Evolutionary conservation across 208 protist species (phyloP), one percentile per base, ranked within the genome.

Genomic region (Trypanosoma rangeli): DNA sequence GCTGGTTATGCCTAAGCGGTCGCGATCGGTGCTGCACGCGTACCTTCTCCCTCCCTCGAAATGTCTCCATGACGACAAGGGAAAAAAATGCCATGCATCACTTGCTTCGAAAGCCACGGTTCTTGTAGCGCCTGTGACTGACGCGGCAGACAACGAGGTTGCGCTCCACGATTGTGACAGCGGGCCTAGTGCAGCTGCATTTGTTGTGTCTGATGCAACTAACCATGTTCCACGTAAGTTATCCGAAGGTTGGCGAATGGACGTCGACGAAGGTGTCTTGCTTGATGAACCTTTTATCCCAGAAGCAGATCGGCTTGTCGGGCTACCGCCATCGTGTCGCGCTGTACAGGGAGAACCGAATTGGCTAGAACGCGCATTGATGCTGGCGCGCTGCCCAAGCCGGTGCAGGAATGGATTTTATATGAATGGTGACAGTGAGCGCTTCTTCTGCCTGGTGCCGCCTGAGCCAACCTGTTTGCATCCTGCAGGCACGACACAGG

Each of bases 351-450:
- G 26, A 9, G 62, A 76, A 12, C 64, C 71, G 18, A 76, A 76
- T 59, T 76, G 71, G 71, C 57, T 76, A 1, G 71, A 76, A 28
- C 64, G 71, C 15, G 71, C 64, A 1, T 12, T 76, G 39, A 68
- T 76, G 64, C 35, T 20, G 13, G 31, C 58, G 37, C 71, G 37
- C 33, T 37, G 42, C 37, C 49, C 52, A 1, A 26, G 18, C 22
- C n/a, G 12, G 15, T 42, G 18, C 50, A 35, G 10, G 22, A 55
- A n/a, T 26, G 8, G 15, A 37, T 22, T 4, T 65, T 12, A 39
- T 1, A 20, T 54, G 28, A 3, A 7, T 4, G 35, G 28, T 16
- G 48, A 22, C 33, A 58, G 15, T 42, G 18, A 55, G 31, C 12
- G 1, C 8, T 44, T 35, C 10, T 26, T 22, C 10, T 7, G 5